Evolutionary conservation across 495 filamentous ascomycete genomes (phyloP), one percentile per base, ranked within the genome.

Genomic region (Physcia stellaris): DNA sequence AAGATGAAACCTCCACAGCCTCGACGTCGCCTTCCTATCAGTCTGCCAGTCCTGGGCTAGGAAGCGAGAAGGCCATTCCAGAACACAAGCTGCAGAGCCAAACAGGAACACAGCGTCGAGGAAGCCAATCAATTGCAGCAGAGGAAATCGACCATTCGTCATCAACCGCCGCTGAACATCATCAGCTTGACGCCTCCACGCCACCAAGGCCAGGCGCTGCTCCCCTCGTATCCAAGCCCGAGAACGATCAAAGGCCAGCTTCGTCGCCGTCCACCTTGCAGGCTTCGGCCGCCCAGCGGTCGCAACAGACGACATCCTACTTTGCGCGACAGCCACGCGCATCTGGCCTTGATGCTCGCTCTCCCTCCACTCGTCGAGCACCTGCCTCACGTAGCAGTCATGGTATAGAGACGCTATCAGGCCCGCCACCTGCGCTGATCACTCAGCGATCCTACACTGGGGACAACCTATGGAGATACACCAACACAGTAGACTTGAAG

Each of bases 341-440:
- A 22, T 48, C 55, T 12, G 52, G 45, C 37, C 41, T 34, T 22
- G 57, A 61, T 18, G 32, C 55, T 21, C 51, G 53, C 24, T 59
- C 53, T 29, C 51, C 58, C 6, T 36, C 56, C 13, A 43, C 32
- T 24, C 50, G 50, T 45, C 36, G 54, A 40, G 48, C 60, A 17
- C 63, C 63, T 19, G 60, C 62, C 15, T 65, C 62, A 21, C 54
- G 58, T 34, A 58, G 55, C 35, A 60, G 59, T 24, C 48, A 64
- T 53, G 57, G 60, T 12, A 58, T 64, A 51, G 59, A 62, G 46
- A 65, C 53, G 18, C 50, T 53, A 28, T 47, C 46, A 21, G 64
- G 64, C 13, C 64, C 64, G 16, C 64, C 64, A 15, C 63, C 60
- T 13, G 54, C 64, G 2, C 53, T 66, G 37, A 60, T 57, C 37